phyloP scores from a whole-genome alignment of 2,329 filamentous ascomycete genomes.

The Scedosporium boydii region DNA sequence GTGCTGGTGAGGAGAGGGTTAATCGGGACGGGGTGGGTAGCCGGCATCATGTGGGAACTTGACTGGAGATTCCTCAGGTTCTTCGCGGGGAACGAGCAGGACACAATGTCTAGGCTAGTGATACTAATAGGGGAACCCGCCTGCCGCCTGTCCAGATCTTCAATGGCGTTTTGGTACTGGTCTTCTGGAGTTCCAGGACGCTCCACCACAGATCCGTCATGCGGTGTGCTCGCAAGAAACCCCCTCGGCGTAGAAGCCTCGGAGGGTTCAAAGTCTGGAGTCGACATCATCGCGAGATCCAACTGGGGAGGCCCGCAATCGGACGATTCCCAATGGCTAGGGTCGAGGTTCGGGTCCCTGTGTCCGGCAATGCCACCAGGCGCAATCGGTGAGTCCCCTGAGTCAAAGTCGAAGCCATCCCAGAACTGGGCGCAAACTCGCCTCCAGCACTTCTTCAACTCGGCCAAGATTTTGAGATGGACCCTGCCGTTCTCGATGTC shows the following conservation, averaged over 20 bases:
- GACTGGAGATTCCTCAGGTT: constrained; percentile 28
- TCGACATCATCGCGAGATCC: constrained; percentile 22
- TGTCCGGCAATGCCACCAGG: constrained; percentile 66
- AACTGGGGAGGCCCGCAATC: constrained; percentile 34
- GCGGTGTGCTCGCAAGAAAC: constrained; percentile 13
- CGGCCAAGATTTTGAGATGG: constrained; percentile 73
- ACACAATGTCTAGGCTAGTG: constrained; percentile 50
- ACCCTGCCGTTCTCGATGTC: constrained; percentile 37
- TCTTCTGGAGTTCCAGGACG: constrained; percentile 39
- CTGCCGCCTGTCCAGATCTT: constrained; percentile 23
- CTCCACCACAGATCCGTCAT: constrained; percentile 13
- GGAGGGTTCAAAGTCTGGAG: neutral
- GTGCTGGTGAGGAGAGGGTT: constrained; percentile 35
- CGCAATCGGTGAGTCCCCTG: constrained; percentile 53
- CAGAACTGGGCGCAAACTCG: constrained; percentile 83
- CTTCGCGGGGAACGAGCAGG: constrained; percentile 54
- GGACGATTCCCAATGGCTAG: constrained; percentile 41
- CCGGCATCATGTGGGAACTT: constrained; percentile 31
- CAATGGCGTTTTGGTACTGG: constrained; percentile 12
- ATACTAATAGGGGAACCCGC: constrained; percentile 39
- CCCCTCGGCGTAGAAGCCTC: neutral
- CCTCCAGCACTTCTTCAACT: constrained; percentile 96
- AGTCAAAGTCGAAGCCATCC: constrained; percentile 62
- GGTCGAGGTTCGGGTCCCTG: constrained; percentile 44
- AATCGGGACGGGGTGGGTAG: constrained; percentile 47